Conservation (phyloP, 1,284 basidiomycete genomes). For the Puccinia triticina region DNA sequence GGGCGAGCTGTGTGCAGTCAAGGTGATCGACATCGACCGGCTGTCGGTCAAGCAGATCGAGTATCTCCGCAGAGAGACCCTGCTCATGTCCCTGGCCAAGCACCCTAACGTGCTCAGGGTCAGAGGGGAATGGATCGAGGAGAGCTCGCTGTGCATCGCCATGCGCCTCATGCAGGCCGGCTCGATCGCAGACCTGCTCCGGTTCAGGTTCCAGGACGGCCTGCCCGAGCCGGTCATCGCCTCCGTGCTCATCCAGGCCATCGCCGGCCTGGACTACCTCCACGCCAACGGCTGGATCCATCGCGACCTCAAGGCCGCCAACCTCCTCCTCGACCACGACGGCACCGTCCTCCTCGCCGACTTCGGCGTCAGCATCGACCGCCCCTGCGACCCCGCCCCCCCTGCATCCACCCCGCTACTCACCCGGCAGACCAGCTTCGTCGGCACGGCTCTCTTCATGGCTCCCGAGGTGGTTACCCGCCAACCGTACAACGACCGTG, state of each 20-base stretch:
- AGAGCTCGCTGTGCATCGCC: conserved; percentile 80
- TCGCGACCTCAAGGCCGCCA: conserved; percentile 85
- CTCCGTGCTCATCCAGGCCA: conserved; percentile 78
- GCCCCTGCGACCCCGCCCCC: conserved; percentile 49
- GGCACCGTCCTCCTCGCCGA: conserved; percentile 86
- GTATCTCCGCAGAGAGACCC: conserved; percentile 75
- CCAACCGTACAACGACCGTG: conserved; percentile 75
- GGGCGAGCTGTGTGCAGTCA: conserved; percentile 72
- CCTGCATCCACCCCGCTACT: neutral
- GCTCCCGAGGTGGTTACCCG: conserved; percentile 85
- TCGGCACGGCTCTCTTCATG: conserved; percentile 94
- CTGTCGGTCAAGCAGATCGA: conserved; percentile 60
- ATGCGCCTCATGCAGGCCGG: conserved; percentile 85
- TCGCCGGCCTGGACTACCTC: conserved; percentile 82
- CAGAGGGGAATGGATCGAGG: conserved; percentile 82
- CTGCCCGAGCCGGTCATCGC: conserved; percentile 83
- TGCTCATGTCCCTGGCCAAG: conserved; percentile 88
- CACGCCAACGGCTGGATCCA: conserved; percentile 88
- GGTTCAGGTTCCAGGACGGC: conserved; percentile 78
- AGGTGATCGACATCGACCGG: conserved; percentile 82
- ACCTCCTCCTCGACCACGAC: conserved; percentile 67
- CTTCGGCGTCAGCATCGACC: conserved; percentile 80
- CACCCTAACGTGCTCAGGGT: conserved; percentile 88
- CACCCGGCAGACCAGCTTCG: conserved; percentile 68
- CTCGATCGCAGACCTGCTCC: conserved; percentile 82